Conservation (phyloP, 495 filamentous ascomycete species). For the Elasticomyces elasticus region DNA sequence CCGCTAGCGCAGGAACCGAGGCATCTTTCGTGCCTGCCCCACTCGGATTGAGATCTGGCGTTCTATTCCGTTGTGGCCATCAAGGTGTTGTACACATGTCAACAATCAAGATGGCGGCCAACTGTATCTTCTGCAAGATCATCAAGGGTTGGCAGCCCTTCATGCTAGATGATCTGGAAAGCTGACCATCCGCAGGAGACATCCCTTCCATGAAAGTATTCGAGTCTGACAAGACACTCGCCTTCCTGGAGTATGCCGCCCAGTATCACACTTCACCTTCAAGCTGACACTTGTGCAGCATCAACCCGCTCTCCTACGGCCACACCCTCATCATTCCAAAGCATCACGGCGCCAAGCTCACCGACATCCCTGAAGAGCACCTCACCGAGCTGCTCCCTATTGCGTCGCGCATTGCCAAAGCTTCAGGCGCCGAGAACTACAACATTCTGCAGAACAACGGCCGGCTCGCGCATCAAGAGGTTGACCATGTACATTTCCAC, state of each 20-base stretch:
- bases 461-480: conserved; percentile 80
- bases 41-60: too few relatives aligned
- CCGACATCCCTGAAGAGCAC: conserved; percentile 85
- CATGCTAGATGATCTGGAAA: background rate
- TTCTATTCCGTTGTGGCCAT: too few relatives aligned
- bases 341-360: conserved; percentile 83
- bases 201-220: conserved; percentile 94
- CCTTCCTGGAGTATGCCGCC: conserved; percentile 65
- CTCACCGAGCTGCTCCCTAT: conserved; percentile 73
- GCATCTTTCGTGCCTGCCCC: too few relatives aligned
- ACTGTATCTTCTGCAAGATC: conserved; percentile 96
- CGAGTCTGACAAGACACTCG: conserved; percentile 84
- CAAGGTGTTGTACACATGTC: too few relatives aligned
- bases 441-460: conserved; percentile 98
- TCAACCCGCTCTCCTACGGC: conserved; percentile 8
- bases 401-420: conserved; percentile 74
- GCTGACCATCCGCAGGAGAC: conserved; percentile 52
- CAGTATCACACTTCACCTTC: conserved; percentile 42
- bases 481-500: conserved; percentile 83
- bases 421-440: conserved; percentile 66
- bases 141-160: conserved; percentile 59
- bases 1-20: too few relatives aligned
- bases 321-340: conserved; percentile 90
- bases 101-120: conserved; percentile 38
- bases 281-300: conserved; percentile 38